Evolutionary conservation across 2,329 filamentous ascomycete species (phyloP), one percentile per base, ranked within the genome.

Genomic region (Ascochyta pisi): DNA sequence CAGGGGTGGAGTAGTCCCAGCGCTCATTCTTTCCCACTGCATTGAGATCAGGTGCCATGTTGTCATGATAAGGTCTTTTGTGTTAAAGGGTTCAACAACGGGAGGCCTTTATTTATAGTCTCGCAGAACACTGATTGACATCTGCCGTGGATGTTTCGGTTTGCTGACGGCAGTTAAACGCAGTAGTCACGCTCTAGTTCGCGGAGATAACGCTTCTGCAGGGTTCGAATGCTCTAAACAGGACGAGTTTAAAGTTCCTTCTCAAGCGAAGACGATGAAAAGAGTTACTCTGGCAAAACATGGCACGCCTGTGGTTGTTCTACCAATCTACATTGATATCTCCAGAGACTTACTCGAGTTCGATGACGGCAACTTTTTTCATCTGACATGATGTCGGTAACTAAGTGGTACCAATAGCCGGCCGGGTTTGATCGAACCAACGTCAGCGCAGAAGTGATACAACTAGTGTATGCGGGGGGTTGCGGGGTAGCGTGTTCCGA

Each of bases 41-140:
- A 59, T 79, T 80, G 15, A 79, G 64, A 60, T 80, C 76, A 48
- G 77, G 76, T n/a, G 76, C 75, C 78, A 79, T 79, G 5, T 3
- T 50, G 33, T 10, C 7, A 12, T 16, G 23, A 23, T 24, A 15
- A 26, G n/a, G n/a, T 16, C 19, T 19, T 19, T 19, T 19, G 3
- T 16, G 8, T 6, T 24, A 3, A 5, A 4, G 29, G 12, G 19
- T 19, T 31, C 4, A 4, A 31, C 4, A 31, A 13, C 10, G 29
- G 29, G 29, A 31, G 1, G 13, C 13, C 29, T 31, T 10, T 31
- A 31, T 12, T 31, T 31, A 31, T 31, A 13, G 10, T 13, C 13
- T 13, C 29, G 12, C 10, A 6, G 29, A 31, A 1, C 12, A 15
- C 12, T 31, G 29, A 15, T 5, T 31, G 4, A 4, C 13, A 31